Base-by-base conservation (phyloP, 495 filamentous ascomycete genomes). In the Diplogelasinospora grovesii region DNA sequence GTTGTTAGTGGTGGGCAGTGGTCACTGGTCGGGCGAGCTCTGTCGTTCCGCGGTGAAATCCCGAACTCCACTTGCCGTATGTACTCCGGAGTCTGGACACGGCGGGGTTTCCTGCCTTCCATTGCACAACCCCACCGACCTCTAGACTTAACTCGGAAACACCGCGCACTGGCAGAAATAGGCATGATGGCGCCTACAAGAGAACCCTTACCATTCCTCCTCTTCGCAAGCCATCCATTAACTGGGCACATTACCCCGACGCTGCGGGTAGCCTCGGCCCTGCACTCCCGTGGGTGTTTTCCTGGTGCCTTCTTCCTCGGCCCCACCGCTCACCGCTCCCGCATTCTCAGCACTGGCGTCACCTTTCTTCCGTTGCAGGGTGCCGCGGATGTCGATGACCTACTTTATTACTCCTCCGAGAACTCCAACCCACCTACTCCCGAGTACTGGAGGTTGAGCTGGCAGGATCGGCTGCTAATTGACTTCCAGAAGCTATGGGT, bases 251-350 rank as follows among this genome's bases (percentile, higher is more conserved):
- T 39, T 9, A 39, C 36, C 13, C 36, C 36, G 11, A 28, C 36
- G 11, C 36, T 39, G 21, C 36, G 36, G 21, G 24, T 39, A 24
- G 36, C 36, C n/a, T 39, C 36, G 13, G 8, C 23, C 21, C 36
- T 39, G n/a, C n/a, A n/a, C n/a, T n/a, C n/a, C n/a, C n/a, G n/a
- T n/a, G n/a, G n/a, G n/a, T n/a, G n/a, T n/a, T n/a, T n/a, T 48
- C 48, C 35, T 46, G 4, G 51, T 49, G n/a, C n/a, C n/a, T 56
- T 44, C 41, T 64, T 61, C 46, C 43, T 64, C 0, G 54, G 56
- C 26, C 49, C 56, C 2, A 56, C 57, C 8, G 31, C 47, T n/a
- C 56, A 56, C 45, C 44, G 48, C 1, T 30, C 35, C 7, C 36
- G 43, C 31, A 60, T 64, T 40, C 45, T 54, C 21, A 43, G 31